A percentile compares a stretch with the other conserved stretches of the same genome.
Conservation (phyloP, 2,329 filamentous ascomycete genomes). For the Nemania serpens region DNA sequence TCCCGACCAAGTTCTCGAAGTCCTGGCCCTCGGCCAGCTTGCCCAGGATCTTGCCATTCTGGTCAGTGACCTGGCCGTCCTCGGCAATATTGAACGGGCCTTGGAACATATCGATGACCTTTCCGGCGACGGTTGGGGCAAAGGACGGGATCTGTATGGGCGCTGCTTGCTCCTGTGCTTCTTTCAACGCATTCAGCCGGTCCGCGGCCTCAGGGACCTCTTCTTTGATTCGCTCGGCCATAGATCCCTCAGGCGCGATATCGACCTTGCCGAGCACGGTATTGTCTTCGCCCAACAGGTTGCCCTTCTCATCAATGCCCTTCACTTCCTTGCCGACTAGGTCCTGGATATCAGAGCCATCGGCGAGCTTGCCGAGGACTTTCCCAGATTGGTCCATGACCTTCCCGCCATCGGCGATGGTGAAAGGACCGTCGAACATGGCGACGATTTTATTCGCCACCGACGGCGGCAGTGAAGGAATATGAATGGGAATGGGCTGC, state of each 20-base stretch:
- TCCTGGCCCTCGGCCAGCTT: conserved; percentile 41
- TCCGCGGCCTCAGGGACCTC: conserved; percentile 41
- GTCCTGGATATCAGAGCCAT: conserved; percentile 39
- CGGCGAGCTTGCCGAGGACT: conserved; percentile 54
- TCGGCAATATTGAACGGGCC: conserved; percentile 49
- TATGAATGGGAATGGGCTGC: conserved; percentile 34
- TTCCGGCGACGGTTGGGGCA: conserved; percentile 40
- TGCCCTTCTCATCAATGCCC: conserved; percentile 67
- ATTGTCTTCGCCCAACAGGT: conserved; percentile 66
- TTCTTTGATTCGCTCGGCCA: conserved; percentile 40
- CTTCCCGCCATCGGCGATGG: conserved; percentile 58
- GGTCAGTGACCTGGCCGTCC: conserved; percentile 53
- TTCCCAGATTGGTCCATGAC: conserved; percentile 62
- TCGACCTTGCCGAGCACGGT: conserved; percentile 66
- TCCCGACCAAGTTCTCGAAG: conserved; percentile 50
- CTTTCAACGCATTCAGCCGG: conserved; percentile 50
- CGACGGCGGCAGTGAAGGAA: conserved; percentile 50
- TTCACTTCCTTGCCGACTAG: conserved; percentile 66
- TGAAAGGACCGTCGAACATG: conserved; percentile 55
- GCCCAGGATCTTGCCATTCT: conserved; percentile 47
- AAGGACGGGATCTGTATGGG: conserved; percentile 41
- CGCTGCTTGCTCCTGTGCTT: conserved; percentile 29
- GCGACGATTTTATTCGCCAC: conserved; percentile 48
- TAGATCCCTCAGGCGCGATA: conserved; percentile 51
- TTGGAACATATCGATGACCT: conserved; percentile 42